phyloP scores from a whole-genome alignment of 805 yeast genomes.

The Millerozyma miso region DNA sequence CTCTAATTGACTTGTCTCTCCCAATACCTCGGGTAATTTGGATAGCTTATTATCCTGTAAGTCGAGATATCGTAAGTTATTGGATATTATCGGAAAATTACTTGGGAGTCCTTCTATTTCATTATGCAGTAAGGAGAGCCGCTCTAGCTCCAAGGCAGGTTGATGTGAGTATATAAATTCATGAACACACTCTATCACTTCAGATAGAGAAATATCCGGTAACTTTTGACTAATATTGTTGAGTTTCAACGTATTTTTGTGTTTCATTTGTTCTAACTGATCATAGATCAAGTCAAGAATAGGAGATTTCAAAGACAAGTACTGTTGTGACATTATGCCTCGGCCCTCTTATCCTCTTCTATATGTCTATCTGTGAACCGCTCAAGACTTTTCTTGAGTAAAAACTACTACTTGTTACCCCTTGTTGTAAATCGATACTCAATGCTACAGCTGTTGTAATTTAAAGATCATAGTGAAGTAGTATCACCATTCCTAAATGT shows the following conservation, averaged over 20 bases:
- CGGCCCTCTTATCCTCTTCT: neutral
- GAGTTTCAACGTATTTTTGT: constrained; percentile 18
- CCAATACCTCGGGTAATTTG: constrained; percentile 47
- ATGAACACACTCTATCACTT: constrained; percentile 18
- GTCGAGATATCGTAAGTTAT: constrained; percentile 55
- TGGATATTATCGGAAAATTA: constrained; percentile 39
- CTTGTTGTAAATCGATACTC: neutral
- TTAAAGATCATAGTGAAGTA: neutral
- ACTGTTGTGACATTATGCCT: constrained; percentile 8
- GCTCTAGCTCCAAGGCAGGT: constrained; percentile 36
- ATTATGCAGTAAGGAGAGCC: constrained; percentile 54
- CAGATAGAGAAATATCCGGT: constrained; percentile 10
- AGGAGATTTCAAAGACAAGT: constrained; percentile 8
- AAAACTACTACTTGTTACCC: too few relatives aligned
- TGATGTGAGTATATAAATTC: constrained; percentile 18
- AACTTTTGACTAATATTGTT: constrained; percentile 8
- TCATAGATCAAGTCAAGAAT: constrained; percentile 16
- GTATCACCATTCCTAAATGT: neutral
- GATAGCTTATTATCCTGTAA: constrained; percentile 56
- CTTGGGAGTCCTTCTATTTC: constrained; percentile 44
- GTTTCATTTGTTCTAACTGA: constrained; percentile 19
- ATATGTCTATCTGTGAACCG: neutral
- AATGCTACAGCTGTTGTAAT: neutral
- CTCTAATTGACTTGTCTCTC: constrained; percentile 44
- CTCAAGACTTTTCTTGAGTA: neutral